A percentile compares a stretch with the other conserved stretches of the same genome.
These are phyloP conservation scores for Vigna nakashimae DNA, from an alignment of 306 rosid genomes.

Conservation along the genomic window DNA sequence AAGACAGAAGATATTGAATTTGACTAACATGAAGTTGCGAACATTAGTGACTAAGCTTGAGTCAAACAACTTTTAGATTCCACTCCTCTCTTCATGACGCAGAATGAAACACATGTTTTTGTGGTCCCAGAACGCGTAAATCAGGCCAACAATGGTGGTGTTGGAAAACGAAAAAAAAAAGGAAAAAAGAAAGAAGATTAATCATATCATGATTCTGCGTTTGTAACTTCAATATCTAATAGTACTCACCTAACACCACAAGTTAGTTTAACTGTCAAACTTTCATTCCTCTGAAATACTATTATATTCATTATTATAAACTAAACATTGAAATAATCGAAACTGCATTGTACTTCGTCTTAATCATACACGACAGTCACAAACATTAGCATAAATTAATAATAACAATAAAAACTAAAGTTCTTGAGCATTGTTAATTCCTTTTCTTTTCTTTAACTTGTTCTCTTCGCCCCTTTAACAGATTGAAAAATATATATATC, in stretches of 20 bases:
- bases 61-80: not conserved
- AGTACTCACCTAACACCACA: not conserved
- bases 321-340: conserved; percentile 2
- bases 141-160: conserved; percentile 2
- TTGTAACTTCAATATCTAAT: not conserved
- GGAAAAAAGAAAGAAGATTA: not conserved
- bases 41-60: not conserved
- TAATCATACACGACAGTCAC: not conserved
- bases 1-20: not conserved
- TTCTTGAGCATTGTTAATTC: not conserved
- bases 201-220: not conserved
- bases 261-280: not conserved
- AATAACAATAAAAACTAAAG: no score
- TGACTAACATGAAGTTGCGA: not conserved
- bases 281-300: not conserved
- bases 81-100: conserved; percentile 2
- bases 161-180: not conserved
- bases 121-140: conserved; percentile 29
- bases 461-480: not conserved
- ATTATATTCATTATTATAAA: not conserved
- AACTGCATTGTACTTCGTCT: conserved; percentile 16
- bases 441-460: conserved; percentile 1
- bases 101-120: conserved; percentile 7
- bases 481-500: not conserved
- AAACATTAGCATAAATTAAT: not conserved